A percentile compares a stretch with the other conserved stretches of the same genome.
phyloP scores from a whole-genome alignment of 2,329 filamentous ascomycete species.

The Xylaria sp. region DNA sequence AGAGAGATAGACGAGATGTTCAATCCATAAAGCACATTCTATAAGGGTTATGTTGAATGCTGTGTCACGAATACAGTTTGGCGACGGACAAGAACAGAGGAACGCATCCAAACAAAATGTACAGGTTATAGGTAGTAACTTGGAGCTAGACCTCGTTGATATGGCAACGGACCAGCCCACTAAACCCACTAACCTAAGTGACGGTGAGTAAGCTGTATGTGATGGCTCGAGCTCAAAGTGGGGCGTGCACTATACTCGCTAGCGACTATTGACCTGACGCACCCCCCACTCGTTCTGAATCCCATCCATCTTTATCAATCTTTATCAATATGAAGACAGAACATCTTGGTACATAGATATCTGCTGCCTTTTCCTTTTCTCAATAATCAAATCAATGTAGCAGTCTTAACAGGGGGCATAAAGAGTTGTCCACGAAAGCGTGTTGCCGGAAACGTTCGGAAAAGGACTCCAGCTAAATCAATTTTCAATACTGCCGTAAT shows the following conservation, averaged over 20 bases:
- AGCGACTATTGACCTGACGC: too few species aligned
- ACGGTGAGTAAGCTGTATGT: background rate
- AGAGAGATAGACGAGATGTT: constrained; percentile 14
- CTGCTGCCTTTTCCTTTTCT: background rate
- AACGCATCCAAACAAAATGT: constrained; percentile 19
- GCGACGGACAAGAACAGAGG: background rate
- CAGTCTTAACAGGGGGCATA: background rate
- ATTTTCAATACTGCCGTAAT: background rate
- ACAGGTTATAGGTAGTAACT: too few species aligned
- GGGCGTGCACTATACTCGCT: too few species aligned
- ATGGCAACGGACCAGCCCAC: constrained; percentile 12
- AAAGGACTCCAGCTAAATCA: background rate
- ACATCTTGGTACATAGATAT: background rate
- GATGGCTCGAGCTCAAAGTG: background rate
- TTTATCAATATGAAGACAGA: background rate
- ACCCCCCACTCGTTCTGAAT: too few species aligned
- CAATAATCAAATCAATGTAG: background rate
- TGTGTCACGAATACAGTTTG: background rate
- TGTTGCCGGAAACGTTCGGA: background rate
- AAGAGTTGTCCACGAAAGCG: background rate
- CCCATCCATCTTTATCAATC: too few species aligned
- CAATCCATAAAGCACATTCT: constrained; percentile 19
- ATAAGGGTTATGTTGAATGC: constrained; percentile 11
- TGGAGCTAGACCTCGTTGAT: constrained; percentile 12
- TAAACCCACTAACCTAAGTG: too few species aligned